Evolutionary conservation across 768 basidiomycete species (phyloP).

Genomic region (Pleurotus eryngii): DNA sequence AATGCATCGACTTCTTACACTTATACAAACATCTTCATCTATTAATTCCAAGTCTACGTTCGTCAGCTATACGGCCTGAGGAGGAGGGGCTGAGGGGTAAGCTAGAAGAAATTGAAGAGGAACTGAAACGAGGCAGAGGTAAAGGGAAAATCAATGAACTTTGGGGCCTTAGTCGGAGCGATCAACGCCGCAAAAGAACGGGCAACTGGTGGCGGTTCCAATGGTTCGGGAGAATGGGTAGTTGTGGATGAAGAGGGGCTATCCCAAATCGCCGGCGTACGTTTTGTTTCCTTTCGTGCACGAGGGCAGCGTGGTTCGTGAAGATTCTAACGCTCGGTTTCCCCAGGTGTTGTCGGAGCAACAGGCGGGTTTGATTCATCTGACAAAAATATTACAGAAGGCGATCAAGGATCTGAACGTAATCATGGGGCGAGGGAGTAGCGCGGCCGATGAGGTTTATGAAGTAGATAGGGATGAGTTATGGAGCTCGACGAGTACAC

Average conservation of each 20-base stretch:
- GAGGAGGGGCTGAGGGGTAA: slow-evolving; percentile 72
- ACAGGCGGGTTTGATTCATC: slow-evolving; percentile 75
- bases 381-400: slow-evolving; percentile 70
- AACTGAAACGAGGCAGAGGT: slow-evolving; percentile 54
- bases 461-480: slow-evolving; percentile 22
- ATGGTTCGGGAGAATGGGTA: slow-evolving; percentile 55
- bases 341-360: slow-evolving; percentile 70
- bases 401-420: slow-evolving; percentile 64
- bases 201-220: slow-evolving; percentile 36
- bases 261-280: slow-evolving; percentile 69
- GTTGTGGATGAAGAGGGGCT: slow-evolving; percentile 88
- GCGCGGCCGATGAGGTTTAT: slow-evolving; percentile 14
- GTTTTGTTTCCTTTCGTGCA: background rate
- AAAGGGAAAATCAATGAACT: slow-evolving; percentile 77
- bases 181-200: slow-evolving; percentile 59
- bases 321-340: background rate
- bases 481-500: slow-evolving; percentile 32
- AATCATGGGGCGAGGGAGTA: slow-evolving; percentile 49
- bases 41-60: slow-evolving; percentile 72
- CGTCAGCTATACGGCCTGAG: slow-evolving; percentile 71
- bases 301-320: too few relatives aligned
- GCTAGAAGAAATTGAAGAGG: slow-evolving; percentile 74
- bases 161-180: slow-evolving; percentile 82
- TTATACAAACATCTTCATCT: slow-evolving; percentile 80
- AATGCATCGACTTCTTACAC: slow-evolving; percentile 60